phyloP scores from a whole-genome alignment of 192 early-diverging fungal genomes.

The Phycomyces blakesleeanus region DNA sequence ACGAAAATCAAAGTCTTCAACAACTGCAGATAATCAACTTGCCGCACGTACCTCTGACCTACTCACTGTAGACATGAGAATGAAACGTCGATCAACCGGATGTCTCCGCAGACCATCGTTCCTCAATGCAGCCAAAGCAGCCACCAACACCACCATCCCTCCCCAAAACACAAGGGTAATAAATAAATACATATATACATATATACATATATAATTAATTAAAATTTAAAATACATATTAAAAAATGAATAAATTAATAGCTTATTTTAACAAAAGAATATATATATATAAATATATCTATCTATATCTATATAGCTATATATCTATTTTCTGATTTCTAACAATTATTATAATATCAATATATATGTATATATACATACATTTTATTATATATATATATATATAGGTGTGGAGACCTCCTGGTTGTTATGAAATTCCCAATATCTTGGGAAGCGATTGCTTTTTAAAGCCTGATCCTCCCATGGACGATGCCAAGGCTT shows the following conservation, averaged over 20 bases:
- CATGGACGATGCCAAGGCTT: slow-evolving; percentile 13
- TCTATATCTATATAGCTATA: not conserved
- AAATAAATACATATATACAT: slow-evolving; percentile 4
- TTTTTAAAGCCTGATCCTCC: slow-evolving; percentile 27
- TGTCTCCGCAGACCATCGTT: slow-evolving; percentile 22
- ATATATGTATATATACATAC: not conserved
- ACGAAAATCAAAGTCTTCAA: slow-evolving; percentile 27
- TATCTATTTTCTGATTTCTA: not conserved
- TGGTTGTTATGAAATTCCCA: slow-evolving; percentile 27
- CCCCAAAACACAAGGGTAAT: slow-evolving; percentile 12
- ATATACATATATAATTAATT: slow-evolving; percentile 4
- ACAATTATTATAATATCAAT: too few species aligned
- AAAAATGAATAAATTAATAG: too few species aligned
- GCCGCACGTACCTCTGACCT: not conserved
- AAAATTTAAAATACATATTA: too few species aligned
- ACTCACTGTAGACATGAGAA: slow-evolving; percentile 16
- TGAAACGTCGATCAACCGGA: slow-evolving; percentile 34
- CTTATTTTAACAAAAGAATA: too few species aligned
- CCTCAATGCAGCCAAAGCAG: slow-evolving; percentile 8
- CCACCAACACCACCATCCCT: not conserved
- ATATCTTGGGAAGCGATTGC: slow-evolving; percentile 27
- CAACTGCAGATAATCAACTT: slow-evolving; percentile 19
- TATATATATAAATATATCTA: too few species aligned
- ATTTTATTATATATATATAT: not conserved
- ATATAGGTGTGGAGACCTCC: slow-evolving; percentile 25